Base-by-base conservation (phyloP, 2,329 filamentous ascomycete genomes). In the Oidium heveae region DNA sequence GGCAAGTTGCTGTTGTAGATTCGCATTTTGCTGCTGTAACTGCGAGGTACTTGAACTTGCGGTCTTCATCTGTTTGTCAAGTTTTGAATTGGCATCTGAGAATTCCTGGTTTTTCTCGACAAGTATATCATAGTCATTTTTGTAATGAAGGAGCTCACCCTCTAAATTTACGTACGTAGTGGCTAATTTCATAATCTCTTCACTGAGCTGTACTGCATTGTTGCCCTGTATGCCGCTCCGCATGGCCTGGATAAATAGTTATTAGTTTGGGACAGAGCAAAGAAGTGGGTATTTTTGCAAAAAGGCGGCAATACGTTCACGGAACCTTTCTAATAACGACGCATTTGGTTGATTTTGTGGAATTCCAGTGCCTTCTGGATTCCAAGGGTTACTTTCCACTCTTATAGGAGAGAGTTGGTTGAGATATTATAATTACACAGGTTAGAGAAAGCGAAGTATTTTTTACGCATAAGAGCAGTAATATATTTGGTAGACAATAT, bases 101-200 rank as follows among this genome's bases (percentile, higher is more conserved):
- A 51, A 32, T 36, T 51, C 49, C 49, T 51, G 49, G n/a, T 51
- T 51, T 33, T 51, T 36, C 28, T 36, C 49, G 49, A 51, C 15
- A 16, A 51, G 22, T 51, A 32, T 51, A 51, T 51, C 49, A 33
- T 51, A 34, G 28, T 51, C 15, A 36, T 51, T 51, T 36, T 51
- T 51, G 49, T 51, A 10, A 18, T 10, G 24, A 2, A 51, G 28
- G 49, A 34, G 24, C 28, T 51, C 49, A 28, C 28, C 28, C 15
- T 36, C 49, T 33, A 51, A 4, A 5, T 51, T 24, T 36, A 36
- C 24, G 28, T 51, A 51, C 28, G 49, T 15, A 33, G 15, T 18
- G 13, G 49, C 49, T 28, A 51, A 33, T 33, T 15, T 33, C 49
- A 51, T 51, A 33, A 36, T 51, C 22, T 51, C 49, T 33, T 13